Conservation (phyloP, 179 eudicot species). For the Spergularia azorica region DNA sequence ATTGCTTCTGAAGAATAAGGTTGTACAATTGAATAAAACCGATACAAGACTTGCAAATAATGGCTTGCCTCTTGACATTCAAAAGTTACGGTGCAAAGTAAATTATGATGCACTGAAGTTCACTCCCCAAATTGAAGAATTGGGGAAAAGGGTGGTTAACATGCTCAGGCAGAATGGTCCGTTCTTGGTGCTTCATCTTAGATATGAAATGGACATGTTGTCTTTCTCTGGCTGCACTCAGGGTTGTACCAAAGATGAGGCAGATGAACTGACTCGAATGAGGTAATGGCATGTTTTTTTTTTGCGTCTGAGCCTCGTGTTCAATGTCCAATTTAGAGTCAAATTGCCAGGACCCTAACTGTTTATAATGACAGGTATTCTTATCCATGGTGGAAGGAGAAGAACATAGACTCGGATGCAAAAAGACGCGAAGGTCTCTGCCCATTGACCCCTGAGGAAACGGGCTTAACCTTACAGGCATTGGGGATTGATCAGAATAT, state of each 20-base stretch:
- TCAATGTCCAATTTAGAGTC: not conserved
- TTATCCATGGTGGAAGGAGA: slow-evolving; percentile 88
- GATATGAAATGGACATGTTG: slow-evolving; percentile 87
- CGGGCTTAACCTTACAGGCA: slow-evolving; percentile 58
- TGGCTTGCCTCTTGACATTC: slow-evolving; percentile 63
- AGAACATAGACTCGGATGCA: slow-evolving; percentile 58
- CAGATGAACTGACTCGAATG: slow-evolving; percentile 63
- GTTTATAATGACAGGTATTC: slow-evolving; percentile 50
- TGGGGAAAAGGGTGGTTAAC: slow-evolving; percentile 56
- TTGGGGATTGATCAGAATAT: slow-evolving; percentile 55
- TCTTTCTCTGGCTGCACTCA: slow-evolving; percentile 79
- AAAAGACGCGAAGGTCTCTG: slow-evolving; percentile 74
- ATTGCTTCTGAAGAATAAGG: slow-evolving; percentile 52
- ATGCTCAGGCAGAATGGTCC: slow-evolving; percentile 61
- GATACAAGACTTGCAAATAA: slow-evolving; percentile 80
- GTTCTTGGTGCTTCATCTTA: slow-evolving; percentile 75
- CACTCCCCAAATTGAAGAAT: slow-evolving; percentile 62
- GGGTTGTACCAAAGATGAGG: slow-evolving; percentile 62
- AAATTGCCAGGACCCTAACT: not conserved
- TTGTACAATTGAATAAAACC: slow-evolving; percentile 66
- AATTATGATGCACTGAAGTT: slow-evolving; percentile 62
- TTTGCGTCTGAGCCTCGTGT: not conserved
- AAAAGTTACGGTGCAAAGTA: slow-evolving; percentile 66
- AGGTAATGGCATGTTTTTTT: slow-evolving; percentile 34
- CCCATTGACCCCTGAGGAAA: slow-evolving; percentile 82